Conservation (phyloP, 2,329 filamentous ascomycete genomes). For the Fusarium graminum region DNA sequence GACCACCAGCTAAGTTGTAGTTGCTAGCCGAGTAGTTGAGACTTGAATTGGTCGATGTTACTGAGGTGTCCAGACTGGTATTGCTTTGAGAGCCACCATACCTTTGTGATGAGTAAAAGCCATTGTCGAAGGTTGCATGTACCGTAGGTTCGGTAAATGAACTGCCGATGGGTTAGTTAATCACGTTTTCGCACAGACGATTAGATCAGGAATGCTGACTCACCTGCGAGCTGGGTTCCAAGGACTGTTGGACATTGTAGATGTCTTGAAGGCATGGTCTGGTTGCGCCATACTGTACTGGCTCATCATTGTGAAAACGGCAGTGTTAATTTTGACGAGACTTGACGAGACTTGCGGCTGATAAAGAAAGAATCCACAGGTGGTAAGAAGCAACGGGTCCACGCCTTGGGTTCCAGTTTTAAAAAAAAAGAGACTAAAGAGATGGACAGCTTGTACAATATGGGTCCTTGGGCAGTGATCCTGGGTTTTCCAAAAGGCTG, state of each 20-base stretch:
- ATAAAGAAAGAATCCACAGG: constrained; percentile 51
- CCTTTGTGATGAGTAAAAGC: constrained; percentile 56
- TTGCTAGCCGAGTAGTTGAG: constrained; percentile 58
- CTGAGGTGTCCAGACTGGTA: constrained; percentile 38
- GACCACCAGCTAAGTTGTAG: constrained; percentile 49
- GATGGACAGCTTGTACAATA: constrained; percentile 50
- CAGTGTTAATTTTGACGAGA: constrained; percentile 44
- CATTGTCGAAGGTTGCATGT: constrained; percentile 55
- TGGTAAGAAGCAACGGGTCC: constrained; percentile 43
- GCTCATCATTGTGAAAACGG: constrained; percentile 52
- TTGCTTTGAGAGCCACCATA: constrained; percentile 50
- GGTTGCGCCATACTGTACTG: constrained; percentile 61
- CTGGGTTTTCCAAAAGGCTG: constrained; percentile 48
- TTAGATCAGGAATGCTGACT: constrained; percentile 48
- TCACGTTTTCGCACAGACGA: constrained; percentile 9
- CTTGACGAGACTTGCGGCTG: constrained; percentile 49
- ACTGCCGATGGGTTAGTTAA: constrained; percentile 50
- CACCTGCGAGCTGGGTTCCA: constrained; percentile 68
- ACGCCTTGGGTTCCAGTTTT: constrained; percentile 46
- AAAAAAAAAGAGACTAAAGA: constrained; percentile 48
- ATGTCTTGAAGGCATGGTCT: constrained; percentile 62
- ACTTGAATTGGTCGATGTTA: constrained; percentile 58
- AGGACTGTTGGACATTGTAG: constrained; percentile 61
- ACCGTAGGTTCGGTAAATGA: constrained; percentile 51
- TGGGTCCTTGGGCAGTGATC: constrained; percentile 51